Conservation (phyloP, 2,329 filamentous ascomycete genomes). For the Pyricularia pennisetigena region DNA sequence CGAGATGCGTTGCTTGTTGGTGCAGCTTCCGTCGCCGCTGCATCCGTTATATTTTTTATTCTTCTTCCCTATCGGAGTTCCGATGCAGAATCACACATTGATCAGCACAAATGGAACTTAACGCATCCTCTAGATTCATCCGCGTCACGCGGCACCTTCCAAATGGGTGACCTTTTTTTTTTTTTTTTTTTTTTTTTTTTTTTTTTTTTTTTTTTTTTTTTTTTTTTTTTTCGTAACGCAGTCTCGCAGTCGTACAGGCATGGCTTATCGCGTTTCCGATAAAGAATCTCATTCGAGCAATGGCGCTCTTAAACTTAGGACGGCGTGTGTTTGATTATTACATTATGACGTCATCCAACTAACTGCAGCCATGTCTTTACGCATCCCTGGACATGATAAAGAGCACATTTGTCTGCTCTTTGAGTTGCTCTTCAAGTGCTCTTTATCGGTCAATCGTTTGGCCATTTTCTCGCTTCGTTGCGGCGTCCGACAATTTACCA, state of each 20-base stretch:
- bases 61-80: not conserved
- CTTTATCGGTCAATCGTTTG: not conserved
- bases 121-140: not conserved
- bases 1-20: not conserved
- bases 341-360: not conserved
- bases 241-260: not conserved
- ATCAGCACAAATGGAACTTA: not conserved
- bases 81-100: not conserved
- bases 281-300: not conserved
- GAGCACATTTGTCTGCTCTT: not conserved
- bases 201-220: no score
- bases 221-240: not conserved
- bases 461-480: not conserved
- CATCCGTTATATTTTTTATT: not conserved
- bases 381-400: not conserved
- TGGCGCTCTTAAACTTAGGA: not conserved
- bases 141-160: not conserved
- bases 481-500: no score
- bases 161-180: no score
- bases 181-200: no score
- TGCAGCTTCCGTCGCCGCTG: not conserved
- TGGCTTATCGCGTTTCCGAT: not conserved
- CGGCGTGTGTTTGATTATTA: not conserved
- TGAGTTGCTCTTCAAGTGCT: no score
- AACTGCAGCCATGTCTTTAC: not conserved